Base-by-base conservation (phyloP, 768 basidiomycete genomes). In the Gloeopeniophorella convolvens region DNA sequence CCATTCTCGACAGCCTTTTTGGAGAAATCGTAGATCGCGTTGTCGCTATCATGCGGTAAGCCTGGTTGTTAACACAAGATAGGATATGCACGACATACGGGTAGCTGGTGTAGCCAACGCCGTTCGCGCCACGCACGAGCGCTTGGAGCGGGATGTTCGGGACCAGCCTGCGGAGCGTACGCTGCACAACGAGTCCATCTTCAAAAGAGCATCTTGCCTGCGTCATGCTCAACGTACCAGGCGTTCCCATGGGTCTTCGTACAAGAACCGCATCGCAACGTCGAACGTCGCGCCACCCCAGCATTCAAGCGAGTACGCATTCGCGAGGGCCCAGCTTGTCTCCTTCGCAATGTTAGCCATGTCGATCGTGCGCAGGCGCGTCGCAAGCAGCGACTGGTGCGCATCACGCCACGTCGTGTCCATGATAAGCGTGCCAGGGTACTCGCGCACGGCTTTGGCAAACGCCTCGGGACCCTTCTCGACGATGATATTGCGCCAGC, bases 1-100 rank as follows among this genome's bases (percentile, higher is more conserved):
- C 96, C 96, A 60, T 97, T 96, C 71, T 98, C 93, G n/a, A 99
- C 95, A 20, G 96, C 96, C 67, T 95, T 95, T 75, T 94, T 95
- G 54, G 90, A 96, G 74, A 99, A 99, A 68, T 96, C 96, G 70
- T 99, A 99, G 68, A 99, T 97, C 50, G 90, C 95, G 61, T 99
- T 99, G 67, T 98, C 94, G 24, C 89, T 91, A 55, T 27, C 54
- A 65, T 35, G 54, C 57, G 37, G 33, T 40, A 30, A 48, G 50
- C 41, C 23, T 7, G 26, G 1, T 16, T 9, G 20, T 20, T n/a
- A 28, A 37, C 32, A 16, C 30, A 21, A 20, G 23, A 36, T 1
- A 27, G 33, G 27, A 72, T 83, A 62, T 63, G 89, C 85, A 91
- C 5, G 31, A 35, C 87, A 62, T 63, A 90, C 89, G 96, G 94